Evolutionary conservation across 2,329 filamentous ascomycete species (phyloP), one percentile per base, ranked within the genome.

Genomic region (Xylaria sp.): DNA sequence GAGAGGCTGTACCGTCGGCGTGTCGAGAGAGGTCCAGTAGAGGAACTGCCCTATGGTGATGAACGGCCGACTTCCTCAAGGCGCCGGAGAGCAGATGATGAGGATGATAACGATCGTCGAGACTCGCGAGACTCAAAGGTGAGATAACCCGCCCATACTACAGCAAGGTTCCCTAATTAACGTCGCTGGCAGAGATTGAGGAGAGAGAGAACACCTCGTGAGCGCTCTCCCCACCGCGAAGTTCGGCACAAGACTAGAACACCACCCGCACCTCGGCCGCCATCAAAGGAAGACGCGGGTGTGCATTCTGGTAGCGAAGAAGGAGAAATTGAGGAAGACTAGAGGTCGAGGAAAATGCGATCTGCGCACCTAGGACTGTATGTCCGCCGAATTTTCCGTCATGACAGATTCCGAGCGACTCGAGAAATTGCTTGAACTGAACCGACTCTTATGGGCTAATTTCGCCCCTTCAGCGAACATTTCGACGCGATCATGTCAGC

Each of bases 291-390:
- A 72, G 84, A 89, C 61, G 84, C 86, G 57, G 88, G 86, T 65
- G 85, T 94, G 65, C 91, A 92, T 76, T 95, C 92, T 68, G 96
- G 96, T 62, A 98, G 94, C 78, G 96, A 99, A 82, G 96, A 99
- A 82, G 96, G 96, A 62, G 96, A 99, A 83, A 98, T 99, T 75
- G 96, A 97, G 81, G 94, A 98, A 84, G 88, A 90, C 74, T 89
- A 83, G 33, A 36, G 59, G 39, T 33, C 55, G 23, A 60, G 56
- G 36, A 60, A 43, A 69, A 12, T 36, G 18, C 64, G 58, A 61
- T 65, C 23, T 68, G 59, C 62, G 54, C 60, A 64, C 68, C 48
- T 36, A 64, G 55, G 64, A 48, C 54, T 56, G 33, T 62, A 57
- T 63, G 46, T 31, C 64, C 46, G 51, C 39, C 62, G 62, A 66